A percentile compares a stretch with the other conserved stretches of the same genome.
Conservation (phyloP, 352 stramenopile species). For the Thalassiosira mediterranea region DNA sequence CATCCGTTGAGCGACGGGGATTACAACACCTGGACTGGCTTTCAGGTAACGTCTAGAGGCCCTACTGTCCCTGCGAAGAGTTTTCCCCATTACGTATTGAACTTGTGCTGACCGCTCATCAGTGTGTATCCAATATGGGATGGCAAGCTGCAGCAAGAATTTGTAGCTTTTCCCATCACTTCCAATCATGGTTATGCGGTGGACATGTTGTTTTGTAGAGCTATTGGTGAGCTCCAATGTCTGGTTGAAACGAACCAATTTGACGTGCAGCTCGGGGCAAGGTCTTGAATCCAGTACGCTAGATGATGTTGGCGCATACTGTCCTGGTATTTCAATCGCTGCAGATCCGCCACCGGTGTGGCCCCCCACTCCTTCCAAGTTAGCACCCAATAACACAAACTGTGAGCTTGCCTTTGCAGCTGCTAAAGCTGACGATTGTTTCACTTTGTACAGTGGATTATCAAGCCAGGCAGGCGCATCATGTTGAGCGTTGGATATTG, state of each 20-base stretch:
- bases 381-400: constrained; percentile 59
- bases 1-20: constrained; percentile 83
- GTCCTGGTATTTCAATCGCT: constrained; percentile 83
- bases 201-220: constrained; percentile 60
- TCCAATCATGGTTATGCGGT: constrained; percentile 80
- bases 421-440: constrained; percentile 68
- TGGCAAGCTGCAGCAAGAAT: constrained; percentile 83
- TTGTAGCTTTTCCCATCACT: constrained; percentile 80
- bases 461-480: constrained; percentile 36
- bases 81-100: constrained; percentile 76
- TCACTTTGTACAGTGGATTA: constrained; percentile 45
- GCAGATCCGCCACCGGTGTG: constrained; percentile 76
- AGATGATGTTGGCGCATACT: constrained; percentile 79
- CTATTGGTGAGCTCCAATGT: constrained; percentile 62
- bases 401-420: constrained; percentile 67
- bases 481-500: constrained; percentile 45
- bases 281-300: constrained; percentile 71
- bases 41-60: constrained; percentile 66
- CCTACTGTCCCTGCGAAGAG: constrained; percentile 66
- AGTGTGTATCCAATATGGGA: constrained; percentile 81
- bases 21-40: constrained; percentile 66
- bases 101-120: constrained; percentile 80
- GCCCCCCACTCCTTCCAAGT: constrained; percentile 72
- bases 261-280: constrained; percentile 80
- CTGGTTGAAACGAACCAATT: constrained; percentile 80